Conservation (phyloP, 2,329 filamentous ascomycete species). For the Penicillium sp. region DNA sequence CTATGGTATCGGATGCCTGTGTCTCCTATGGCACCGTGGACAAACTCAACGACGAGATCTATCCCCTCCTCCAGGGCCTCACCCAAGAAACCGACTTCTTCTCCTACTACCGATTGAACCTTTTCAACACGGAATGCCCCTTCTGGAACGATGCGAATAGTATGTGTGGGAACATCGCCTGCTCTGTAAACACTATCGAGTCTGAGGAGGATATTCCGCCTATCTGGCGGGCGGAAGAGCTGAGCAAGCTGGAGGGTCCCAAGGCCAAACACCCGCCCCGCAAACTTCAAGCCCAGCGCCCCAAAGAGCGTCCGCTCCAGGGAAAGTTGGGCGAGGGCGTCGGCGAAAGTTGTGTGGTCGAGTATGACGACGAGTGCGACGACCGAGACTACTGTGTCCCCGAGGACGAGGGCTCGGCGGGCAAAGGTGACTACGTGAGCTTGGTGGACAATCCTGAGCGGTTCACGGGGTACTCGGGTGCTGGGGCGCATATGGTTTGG, state of each 20-base stretch:
- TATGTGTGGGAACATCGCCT: slow-evolving; percentile 96
- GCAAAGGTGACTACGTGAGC: slow-evolving; percentile 94
- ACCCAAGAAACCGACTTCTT: slow-evolving; percentile 94
- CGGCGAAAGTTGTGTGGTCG: slow-evolving; percentile 91
- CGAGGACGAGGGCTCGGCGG: slow-evolving; percentile 80
- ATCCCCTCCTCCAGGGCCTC: slow-evolving; percentile 72
- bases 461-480: slow-evolving; percentile 88
- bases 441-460: slow-evolving; percentile 88
- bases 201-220: slow-evolving; percentile 90
- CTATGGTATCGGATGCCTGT: slow-evolving; percentile 90
- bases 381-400: slow-evolving; percentile 94
- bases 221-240: slow-evolving; percentile 85
- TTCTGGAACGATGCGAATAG: slow-evolving; percentile 93
- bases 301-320: slow-evolving; percentile 67
- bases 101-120: slow-evolving; percentile 90
- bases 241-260: slow-evolving; percentile 88
- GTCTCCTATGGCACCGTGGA: slow-evolving; percentile 91
- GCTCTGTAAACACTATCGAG: slow-evolving; percentile 89
- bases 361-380: slow-evolving; percentile 96
- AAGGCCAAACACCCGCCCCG: slow-evolving; percentile 82
- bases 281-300: slow-evolving; percentile 64
- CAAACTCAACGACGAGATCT: slow-evolving; percentile 69
- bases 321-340: slow-evolving; percentile 80
- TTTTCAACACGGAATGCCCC: slow-evolving; percentile 90
- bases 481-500: slow-evolving; percentile 86